Evolutionary conservation across 352 stramenopile species (phyloP).

Genomic region (Pythium plurisporium): DNA sequence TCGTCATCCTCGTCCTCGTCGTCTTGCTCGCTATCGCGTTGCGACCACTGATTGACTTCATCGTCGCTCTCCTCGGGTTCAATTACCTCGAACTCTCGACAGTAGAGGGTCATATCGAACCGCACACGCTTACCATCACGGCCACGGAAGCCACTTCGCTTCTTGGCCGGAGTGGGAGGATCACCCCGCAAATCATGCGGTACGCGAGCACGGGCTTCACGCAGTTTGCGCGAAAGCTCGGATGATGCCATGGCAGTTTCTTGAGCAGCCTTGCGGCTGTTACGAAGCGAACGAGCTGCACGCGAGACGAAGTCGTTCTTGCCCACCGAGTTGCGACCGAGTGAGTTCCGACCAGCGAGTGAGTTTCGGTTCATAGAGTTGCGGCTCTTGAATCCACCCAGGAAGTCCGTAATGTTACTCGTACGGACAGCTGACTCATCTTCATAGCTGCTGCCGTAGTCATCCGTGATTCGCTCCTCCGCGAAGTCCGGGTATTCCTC

Average conservation of each 20-base stretch:
- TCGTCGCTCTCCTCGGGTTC: slow-evolving; percentile 21
- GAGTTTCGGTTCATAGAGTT: slow-evolving; percentile 24
- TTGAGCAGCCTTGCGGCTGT: slow-evolving; percentile 24
- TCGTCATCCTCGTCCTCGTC: slow-evolving; percentile 21
- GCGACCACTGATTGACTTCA: slow-evolving; percentile 22
- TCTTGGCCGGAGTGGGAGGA: slow-evolving; percentile 9
- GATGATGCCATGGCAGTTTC: slow-evolving; percentile 18
- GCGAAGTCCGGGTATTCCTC: slow-evolving; percentile 21
- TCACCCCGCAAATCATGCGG: slow-evolving; percentile 24
- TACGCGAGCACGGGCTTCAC: slow-evolving; percentile 26
- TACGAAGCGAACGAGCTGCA: slow-evolving; percentile 21
- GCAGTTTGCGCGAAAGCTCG: slow-evolving; percentile 26
- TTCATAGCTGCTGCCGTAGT: slow-evolving; percentile 21
- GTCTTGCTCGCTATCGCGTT: slow-evolving; percentile 24
- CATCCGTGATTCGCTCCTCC: slow-evolving; percentile 12
- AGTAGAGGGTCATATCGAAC: slow-evolving; percentile 25
- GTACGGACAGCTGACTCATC: slow-evolving; percentile 16
- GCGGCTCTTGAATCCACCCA: slow-evolving; percentile 29
- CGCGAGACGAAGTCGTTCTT: slow-evolving; percentile 29
- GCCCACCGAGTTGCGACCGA: slow-evolving; percentile 15
- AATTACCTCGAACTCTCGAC: slow-evolving; percentile 32
- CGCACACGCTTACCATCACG: slow-evolving; percentile 20
- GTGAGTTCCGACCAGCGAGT: slow-evolving; percentile 13
- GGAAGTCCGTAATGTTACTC: slow-evolving; percentile 31
- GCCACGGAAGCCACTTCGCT: slow-evolving; percentile 16